These are phyloP conservation scores for Trichoderma lentiforme DNA, from an alignment of 2,329 filamentous ascomycete genomes.

Conservation along the genomic window DNA sequence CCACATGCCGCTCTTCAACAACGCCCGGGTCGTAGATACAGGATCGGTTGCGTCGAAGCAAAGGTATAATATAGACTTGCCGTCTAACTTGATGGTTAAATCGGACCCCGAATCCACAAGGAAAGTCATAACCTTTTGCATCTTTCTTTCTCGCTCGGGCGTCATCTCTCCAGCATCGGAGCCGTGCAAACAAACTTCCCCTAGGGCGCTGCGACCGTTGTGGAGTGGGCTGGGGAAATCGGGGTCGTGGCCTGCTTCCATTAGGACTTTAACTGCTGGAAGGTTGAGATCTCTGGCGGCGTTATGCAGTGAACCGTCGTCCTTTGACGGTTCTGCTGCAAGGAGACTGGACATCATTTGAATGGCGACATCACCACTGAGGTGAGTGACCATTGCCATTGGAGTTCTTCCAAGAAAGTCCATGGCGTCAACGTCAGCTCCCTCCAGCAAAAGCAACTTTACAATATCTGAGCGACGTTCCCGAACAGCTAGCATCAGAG, in stretches of 20 bases:
- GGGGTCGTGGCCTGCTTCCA: slow-evolving; percentile 58
- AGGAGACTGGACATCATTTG: slow-evolving; percentile 55
- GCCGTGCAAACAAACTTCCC: slow-evolving; percentile 59
- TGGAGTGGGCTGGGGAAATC: slow-evolving; percentile 64
- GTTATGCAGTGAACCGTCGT: slow-evolving; percentile 66
- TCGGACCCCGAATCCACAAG: slow-evolving; percentile 57
- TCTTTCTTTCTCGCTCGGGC: slow-evolving; percentile 47
- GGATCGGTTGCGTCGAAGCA: slow-evolving; percentile 58
- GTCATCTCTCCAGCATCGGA: slow-evolving; percentile 45
- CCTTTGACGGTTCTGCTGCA: slow-evolving; percentile 52
- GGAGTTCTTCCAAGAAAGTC: slow-evolving; percentile 58
- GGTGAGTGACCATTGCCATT: slow-evolving; percentile 56
- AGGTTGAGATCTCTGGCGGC: slow-evolving; percentile 59
- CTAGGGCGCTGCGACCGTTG: slow-evolving; percentile 59
- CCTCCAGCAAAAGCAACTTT: slow-evolving; percentile 53
- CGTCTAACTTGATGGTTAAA: slow-evolving; percentile 51
- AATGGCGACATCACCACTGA: slow-evolving; percentile 51
- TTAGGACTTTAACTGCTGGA: slow-evolving; percentile 52
- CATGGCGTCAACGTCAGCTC: slow-evolving; percentile 56
- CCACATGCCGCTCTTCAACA: slow-evolving; percentile 64
- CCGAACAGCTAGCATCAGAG: slow-evolving; percentile 58
- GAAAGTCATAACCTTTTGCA: slow-evolving; percentile 56
- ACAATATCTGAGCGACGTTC: slow-evolving; percentile 56
- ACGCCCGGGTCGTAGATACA: slow-evolving; percentile 51
- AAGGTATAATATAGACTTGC: slow-evolving; percentile 58